Evolutionary conservation across 2,329 filamentous ascomycete genomes (phyloP).

Genomic region (Colletotrichum eleusines): DNA sequence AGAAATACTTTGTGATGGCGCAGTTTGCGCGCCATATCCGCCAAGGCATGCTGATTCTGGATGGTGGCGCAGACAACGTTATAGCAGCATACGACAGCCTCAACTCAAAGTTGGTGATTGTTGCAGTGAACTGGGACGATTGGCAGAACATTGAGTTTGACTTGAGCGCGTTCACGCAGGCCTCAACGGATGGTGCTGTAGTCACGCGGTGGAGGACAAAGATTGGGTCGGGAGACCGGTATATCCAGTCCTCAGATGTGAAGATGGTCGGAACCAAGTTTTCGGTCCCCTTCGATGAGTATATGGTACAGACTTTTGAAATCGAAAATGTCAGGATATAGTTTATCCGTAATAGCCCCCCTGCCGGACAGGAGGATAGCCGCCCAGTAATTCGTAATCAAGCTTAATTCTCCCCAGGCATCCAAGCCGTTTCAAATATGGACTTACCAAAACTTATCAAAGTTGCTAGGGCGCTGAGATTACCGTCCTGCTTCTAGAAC

Average conservation of each 20-base stretch:
- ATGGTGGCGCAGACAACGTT: slow-evolving; percentile 51
- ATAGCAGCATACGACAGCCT: slow-evolving; percentile 55
- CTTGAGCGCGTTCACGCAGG: slow-evolving; percentile 50
- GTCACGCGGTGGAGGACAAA: slow-evolving; percentile 54
- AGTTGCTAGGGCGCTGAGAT: too few relatives aligned
- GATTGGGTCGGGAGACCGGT: slow-evolving; percentile 51
- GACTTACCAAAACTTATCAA: too few relatives aligned
- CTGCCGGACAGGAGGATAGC: too few relatives aligned
- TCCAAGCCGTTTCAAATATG: too few relatives aligned
- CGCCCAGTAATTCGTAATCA: too few relatives aligned
- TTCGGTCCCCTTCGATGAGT: slow-evolving; percentile 51
- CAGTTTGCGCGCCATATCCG: slow-evolving; percentile 57
- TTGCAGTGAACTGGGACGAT: slow-evolving; percentile 55
- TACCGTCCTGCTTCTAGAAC: too few relatives aligned
- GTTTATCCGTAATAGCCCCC: not conserved
- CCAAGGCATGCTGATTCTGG: slow-evolving; percentile 55
- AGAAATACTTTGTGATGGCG: slow-evolving; percentile 57
- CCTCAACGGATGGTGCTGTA: slow-evolving; percentile 48
- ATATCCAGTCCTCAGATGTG: slow-evolving; percentile 50
- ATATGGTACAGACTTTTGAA: slow-evolving; percentile 55
- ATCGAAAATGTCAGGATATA: slow-evolving; percentile 47
- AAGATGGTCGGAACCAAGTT: slow-evolving; percentile 51
- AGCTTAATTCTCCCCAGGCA: too few relatives aligned
- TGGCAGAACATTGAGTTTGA: slow-evolving; percentile 56
- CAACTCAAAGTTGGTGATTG: slow-evolving; percentile 52